These are phyloP conservation scores for Phellopilus nigrolimitatus DNA, from an alignment of 1,284 basidiomycete species.

Conservation along the genomic window DNA sequence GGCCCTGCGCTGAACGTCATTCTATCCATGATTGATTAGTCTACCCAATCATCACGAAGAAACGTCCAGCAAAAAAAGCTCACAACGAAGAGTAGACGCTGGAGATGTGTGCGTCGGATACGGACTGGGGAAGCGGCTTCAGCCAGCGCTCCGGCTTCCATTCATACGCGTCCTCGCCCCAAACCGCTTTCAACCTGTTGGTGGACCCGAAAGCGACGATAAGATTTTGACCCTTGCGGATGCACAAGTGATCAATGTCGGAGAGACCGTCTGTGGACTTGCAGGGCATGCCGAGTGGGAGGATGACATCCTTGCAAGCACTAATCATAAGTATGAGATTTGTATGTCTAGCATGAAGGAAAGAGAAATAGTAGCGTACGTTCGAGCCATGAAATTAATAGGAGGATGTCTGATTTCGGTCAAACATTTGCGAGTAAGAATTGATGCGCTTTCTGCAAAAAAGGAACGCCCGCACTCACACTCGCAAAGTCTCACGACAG, in stretches of 20 bases:
- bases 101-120: constrained; percentile 24
- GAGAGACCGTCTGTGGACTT: constrained; percentile 15
- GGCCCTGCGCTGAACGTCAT: constrained; percentile 33
- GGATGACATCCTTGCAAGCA: constrained; percentile 17
- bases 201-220: constrained; percentile 27
- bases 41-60: no score
- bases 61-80: constrained; percentile 1
- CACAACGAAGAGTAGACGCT: constrained; percentile 27
- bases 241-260: constrained; percentile 14
- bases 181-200: constrained; percentile 30
- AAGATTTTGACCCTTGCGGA: constrained; percentile 21
- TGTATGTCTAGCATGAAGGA: not conserved
- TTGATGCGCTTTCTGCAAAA: no score
- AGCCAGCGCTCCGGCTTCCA: constrained; percentile 36
- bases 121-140: constrained; percentile 26
- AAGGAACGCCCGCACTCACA: constrained; percentile 10
- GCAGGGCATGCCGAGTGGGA: constrained; percentile 18
- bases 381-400: constrained; percentile 21
- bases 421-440: not conserved
- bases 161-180: constrained; percentile 33
- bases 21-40: constrained; percentile 22
- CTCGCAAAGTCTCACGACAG: constrained; percentile 18
- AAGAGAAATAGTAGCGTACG: constrained; percentile 8
- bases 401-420: constrained; percentile 14
- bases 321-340: constrained; percentile 3